Base-by-base conservation (phyloP, 768 basidiomycete species). In the Lactifluus volemus region DNA sequence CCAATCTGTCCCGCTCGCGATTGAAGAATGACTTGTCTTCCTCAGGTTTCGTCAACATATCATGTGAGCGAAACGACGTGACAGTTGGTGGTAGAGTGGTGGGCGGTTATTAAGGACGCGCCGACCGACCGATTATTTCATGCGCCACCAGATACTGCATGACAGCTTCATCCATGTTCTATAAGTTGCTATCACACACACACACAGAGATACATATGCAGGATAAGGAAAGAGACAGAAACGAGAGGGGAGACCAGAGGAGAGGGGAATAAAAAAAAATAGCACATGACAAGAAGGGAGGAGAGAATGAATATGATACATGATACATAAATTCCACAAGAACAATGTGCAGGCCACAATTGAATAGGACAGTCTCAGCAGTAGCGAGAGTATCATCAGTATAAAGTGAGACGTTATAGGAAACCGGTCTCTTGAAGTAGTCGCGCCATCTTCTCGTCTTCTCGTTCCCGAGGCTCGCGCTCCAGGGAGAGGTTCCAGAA, bases 391-490 rank as follows among this genome's bases (percentile, higher is more conserved):
- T 29, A 12, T 25, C 17, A 61, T 45, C 45, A 53, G 32, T 9
- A 12, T 25, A 25, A 25, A 36, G n/a, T 34, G 25, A 48, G 14
- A 17, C 5, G 49, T 47, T 70, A 92, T 74, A 92, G 74, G 77
- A 93, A 93, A 45, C 91, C 91, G 61, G 88, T 91, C 73, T 93
- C 91, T 70, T 93, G 91, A 47, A 93, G 74, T 61, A 93, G 74
- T 51, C 91, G 79, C 9, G 91, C 90, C 92, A 97, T 95, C 79
- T 93, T 92, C 76, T 97, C 96, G 66, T 96, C 93, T 67, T 98
- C 96, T 49, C 92, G 80, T 74, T 99, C 96, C 63, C 93, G 81
- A 19, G 96, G 96, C 71, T 99, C 96, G 21, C 91, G 80, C 69
- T 88, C 85, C 59, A 96, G 76, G 73, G 89, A 92, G 58, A 89